Evolutionary conservation across 345 rosid genomes (phyloP).

Genomic region (Nasturtium officinale): DNA sequence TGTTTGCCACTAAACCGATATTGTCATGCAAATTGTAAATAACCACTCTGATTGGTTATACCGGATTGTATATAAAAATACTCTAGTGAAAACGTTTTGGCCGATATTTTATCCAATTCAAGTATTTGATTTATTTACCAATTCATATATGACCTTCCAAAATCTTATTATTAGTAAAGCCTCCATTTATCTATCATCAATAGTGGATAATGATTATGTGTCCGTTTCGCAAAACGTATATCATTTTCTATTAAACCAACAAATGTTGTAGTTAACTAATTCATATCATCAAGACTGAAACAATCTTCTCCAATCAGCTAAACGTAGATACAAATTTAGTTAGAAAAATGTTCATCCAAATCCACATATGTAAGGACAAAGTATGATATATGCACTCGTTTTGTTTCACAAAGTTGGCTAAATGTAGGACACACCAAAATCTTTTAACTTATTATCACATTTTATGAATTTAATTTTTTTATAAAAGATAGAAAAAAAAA

Average conservation of each 20-base stretch:
- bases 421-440: slow-evolving; percentile 36
- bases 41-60: background rate
- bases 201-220: background rate
- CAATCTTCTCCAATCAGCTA: background rate
- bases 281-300: background rate
- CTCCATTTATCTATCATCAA: background rate
- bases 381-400: slow-evolving; percentile 33
- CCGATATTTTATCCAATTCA: background rate
- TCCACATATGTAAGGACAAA: slow-evolving; percentile 29
- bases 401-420: slow-evolving; percentile 38
- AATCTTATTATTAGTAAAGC: background rate
- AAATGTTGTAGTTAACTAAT: background rate
- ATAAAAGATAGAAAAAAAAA: slow-evolving; percentile 3
- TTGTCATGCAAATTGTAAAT: too few species aligned
- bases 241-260: slow-evolving; percentile 1
- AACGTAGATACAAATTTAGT: slow-evolving; percentile 2
- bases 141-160: background rate
- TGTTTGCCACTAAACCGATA: background rate
- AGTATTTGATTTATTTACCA: background rate
- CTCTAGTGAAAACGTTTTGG: background rate
- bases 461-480: background rate
- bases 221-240: background rate
- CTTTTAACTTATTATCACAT: slow-evolving; percentile 28
- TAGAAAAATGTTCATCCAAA: background rate
- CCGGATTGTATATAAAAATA: background rate